Evolutionary conservation across 345 rosid species (phyloP).

Genomic region (Anacardium occidentale): DNA sequence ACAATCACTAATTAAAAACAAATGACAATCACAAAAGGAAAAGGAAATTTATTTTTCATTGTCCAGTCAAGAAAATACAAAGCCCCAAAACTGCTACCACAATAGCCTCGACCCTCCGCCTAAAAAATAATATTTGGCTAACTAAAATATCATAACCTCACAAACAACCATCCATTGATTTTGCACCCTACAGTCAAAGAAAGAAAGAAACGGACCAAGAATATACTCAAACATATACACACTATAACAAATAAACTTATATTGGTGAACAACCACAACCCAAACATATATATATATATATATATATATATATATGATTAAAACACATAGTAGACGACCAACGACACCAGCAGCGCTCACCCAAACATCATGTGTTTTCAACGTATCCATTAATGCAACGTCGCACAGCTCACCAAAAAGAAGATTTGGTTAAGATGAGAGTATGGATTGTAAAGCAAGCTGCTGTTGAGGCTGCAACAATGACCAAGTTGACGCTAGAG

Average conservation of each 20-base stretch:
- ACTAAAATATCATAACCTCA: conserved; percentile 8
- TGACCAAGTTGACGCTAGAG: conserved; percentile 80
- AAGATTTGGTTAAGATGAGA: conserved; percentile 45
- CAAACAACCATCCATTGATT: background rate
- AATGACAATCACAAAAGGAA: background rate
- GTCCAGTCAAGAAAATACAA: conserved; percentile 2
- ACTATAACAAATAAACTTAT: background rate
- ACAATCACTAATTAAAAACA: background rate
- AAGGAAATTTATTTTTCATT: background rate
- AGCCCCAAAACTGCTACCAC: conserved; percentile 18
- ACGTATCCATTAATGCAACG: background rate
- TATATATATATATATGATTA: background rate
- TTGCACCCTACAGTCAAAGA: conserved; percentile 1
- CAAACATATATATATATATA: background rate
- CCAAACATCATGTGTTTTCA: background rate
- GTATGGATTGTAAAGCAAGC: conserved; percentile 75
- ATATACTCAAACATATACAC: conserved; percentile 14
- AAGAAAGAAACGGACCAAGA: conserved; percentile 12
- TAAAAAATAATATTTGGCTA: background rate
- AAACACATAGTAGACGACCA: background rate
- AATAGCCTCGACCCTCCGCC: conserved; percentile 21
- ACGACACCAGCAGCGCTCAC: conserved; percentile 5
- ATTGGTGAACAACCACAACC: conserved; percentile 7
- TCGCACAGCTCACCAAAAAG: background rate
- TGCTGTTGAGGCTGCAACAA: conserved; percentile 84